Base-by-base conservation (phyloP, 306 rosid genomes). In the Vicia faba region DNA sequence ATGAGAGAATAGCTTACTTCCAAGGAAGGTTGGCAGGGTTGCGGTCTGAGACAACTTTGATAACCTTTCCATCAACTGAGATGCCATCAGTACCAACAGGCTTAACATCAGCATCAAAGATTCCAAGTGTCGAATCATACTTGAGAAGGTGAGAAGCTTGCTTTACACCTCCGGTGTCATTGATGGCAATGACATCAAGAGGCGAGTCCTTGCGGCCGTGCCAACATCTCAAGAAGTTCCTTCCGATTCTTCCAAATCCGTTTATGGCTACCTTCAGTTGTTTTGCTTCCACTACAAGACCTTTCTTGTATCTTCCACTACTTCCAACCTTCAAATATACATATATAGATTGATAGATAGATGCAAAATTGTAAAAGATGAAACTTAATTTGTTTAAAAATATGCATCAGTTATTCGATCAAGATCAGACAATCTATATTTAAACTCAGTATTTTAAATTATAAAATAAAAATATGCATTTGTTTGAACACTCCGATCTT, bases 131-230 rank as follows among this genome's bases (percentile, higher is more conserved):
- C 54, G 99, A 93, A 61, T 93, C 99, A 45, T 93, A 93, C 78
- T 93, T 93, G 81, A 93, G 97, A 72, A 93, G 96, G 87, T 93
- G 99, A 67, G 99, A 93, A 28, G 99, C 99, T 76, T 93, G 97
- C 84, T 90, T 93, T 10, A 93, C 82, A 25, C 99, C 99, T 13
- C 99, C 99, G 0, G 96, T 84, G 84, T 93, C 97, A 46, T 93
- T 93, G 86, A 93, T 89, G 74, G 91, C 97, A 68, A 93, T 74
- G 59, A 93, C 88, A 29, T 93, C 99, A 8, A 93, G 82, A n/a
- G 96, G 98, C 1, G 96, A 89, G 40, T 92, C 98, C 68, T 87
- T 92, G 10, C 98, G 87, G 0, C 98, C 98, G 54, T 92, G 98
- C 98, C 96, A 92, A 78, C 98, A 92, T 78, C 98, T 79, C 88